Percentiles rank a stretch among this genome's conserved stretches.
Evolutionary conservation across 2,329 filamentous ascomycete genomes (phyloP).

Genomic region (Cladosporium cucumerinum): DNA sequence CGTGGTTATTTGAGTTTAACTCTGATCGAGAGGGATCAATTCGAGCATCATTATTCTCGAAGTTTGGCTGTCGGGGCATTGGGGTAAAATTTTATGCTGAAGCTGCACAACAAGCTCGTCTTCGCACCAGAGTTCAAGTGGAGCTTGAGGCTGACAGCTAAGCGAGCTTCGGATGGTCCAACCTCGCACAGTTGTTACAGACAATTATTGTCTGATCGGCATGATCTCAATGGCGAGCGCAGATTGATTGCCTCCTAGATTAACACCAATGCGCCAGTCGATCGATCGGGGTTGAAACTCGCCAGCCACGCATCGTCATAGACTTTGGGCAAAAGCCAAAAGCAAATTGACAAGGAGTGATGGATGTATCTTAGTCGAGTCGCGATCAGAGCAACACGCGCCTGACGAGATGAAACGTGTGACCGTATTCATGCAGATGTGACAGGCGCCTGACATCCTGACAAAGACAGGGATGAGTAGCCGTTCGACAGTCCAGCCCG

Average conservation of each 20-base stretch:
- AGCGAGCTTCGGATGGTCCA: not conserved
- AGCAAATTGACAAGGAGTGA: not conserved
- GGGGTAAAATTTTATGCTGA: not conserved
- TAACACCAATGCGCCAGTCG: not conserved
- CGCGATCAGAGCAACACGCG: not conserved
- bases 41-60: not conserved
- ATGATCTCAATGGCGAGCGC: not conserved
- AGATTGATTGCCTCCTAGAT: not conserved
- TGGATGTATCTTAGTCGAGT: not conserved
- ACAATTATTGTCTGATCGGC: not conserved
- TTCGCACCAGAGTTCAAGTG: not conserved
- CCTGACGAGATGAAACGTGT: not conserved
- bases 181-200: not conserved
- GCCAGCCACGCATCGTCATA: conserved; percentile 2
- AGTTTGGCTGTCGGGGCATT: not conserved
- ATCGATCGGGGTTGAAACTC: not conserved
- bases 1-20: not conserved
- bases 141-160: not conserved
- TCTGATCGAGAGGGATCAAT: not conserved
- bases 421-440: not conserved
- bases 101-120: not conserved
- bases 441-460: not conserved
- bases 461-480: not conserved
- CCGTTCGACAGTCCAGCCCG: not conserved
- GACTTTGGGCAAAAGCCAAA: not conserved